Evolutionary conservation across 2,329 filamentous ascomycete species (phyloP).

Genomic region (Sporothrix humicola): DNA sequence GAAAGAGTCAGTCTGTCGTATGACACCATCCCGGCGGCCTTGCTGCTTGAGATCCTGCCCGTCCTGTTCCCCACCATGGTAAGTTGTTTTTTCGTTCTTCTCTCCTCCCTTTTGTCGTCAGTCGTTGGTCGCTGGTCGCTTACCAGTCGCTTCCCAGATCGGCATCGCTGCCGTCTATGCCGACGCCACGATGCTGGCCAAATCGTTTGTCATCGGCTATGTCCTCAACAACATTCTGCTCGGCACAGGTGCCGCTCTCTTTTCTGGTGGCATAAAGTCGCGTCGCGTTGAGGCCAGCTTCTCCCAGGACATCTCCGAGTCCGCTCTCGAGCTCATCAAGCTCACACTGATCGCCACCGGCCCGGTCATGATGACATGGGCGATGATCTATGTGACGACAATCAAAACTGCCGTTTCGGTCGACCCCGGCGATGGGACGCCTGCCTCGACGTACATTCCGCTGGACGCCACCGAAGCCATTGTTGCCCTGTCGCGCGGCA

Average conservation of each 20-base stretch:
- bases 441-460: no score
- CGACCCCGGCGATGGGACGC: no score
- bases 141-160: constrained; percentile 8
- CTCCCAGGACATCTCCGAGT: neutral
- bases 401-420: neutral
- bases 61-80: neutral
- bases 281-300: neutral
- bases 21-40: neutral
- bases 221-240: constrained; percentile 32
- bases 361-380: neutral
- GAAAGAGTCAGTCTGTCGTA: neutral
- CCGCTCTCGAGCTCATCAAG: neutral
- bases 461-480: neutral
- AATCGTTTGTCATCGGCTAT: constrained; percentile 32
- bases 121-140: constrained; percentile 4
- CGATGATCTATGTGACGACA: neutral
- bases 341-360: neutral
- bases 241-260: constrained; percentile 28
- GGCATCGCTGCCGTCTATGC: constrained; percentile 24
- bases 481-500: neutral
- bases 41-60: neutral
- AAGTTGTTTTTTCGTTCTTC: neutral
- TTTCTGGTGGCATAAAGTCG: neutral
- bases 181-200: constrained; percentile 29
- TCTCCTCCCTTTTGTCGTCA: neutral